phyloP scores from a whole-genome alignment of 208 protist species.

The Crithidia thermophila region DNA sequence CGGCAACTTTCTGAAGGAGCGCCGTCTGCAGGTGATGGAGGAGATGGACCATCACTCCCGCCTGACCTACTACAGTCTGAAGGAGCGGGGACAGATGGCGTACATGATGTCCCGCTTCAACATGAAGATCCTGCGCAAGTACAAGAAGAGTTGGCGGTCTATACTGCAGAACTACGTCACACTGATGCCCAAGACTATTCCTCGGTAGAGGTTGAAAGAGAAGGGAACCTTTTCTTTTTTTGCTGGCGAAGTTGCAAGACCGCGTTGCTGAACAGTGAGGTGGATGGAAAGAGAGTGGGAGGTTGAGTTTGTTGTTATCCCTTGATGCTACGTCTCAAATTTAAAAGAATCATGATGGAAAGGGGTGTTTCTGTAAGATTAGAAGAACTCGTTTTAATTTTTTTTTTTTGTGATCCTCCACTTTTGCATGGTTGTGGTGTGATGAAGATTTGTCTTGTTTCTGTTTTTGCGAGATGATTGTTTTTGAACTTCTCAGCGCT shows the following conservation, averaged over 20 bases:
- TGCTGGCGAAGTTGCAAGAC: too few relatives aligned
- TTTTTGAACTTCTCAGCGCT: too few relatives aligned
- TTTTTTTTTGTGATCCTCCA: too few relatives aligned
- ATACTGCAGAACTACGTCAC: constrained; percentile 91
- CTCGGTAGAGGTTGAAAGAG: constrained; percentile 1
- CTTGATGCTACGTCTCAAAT: too few relatives aligned
- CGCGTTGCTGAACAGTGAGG: too few relatives aligned
- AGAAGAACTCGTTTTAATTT: background rate
- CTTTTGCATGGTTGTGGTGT: too few relatives aligned
- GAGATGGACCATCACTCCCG: constrained; percentile 86
- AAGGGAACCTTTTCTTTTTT: too few relatives aligned
- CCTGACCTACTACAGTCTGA: constrained; percentile 75
- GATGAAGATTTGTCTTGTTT: too few relatives aligned
- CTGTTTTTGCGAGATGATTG: too few relatives aligned
- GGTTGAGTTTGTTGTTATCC: too few relatives aligned
- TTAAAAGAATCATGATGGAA: too few relatives aligned
- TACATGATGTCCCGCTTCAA: constrained; percentile 90
- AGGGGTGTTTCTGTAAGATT: background rate
- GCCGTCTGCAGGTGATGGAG: constrained; percentile 89
- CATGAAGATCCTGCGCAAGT: constrained; percentile 92
- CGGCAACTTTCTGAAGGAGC: constrained; percentile 70
- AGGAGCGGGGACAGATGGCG: constrained; percentile 86
- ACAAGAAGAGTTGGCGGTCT: constrained; percentile 86
- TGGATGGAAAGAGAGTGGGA: background rate
- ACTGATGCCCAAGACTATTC: constrained; percentile 71